Conservation (phyloP, 768 basidiomycete species). For the Amylocystis lapponica region DNA sequence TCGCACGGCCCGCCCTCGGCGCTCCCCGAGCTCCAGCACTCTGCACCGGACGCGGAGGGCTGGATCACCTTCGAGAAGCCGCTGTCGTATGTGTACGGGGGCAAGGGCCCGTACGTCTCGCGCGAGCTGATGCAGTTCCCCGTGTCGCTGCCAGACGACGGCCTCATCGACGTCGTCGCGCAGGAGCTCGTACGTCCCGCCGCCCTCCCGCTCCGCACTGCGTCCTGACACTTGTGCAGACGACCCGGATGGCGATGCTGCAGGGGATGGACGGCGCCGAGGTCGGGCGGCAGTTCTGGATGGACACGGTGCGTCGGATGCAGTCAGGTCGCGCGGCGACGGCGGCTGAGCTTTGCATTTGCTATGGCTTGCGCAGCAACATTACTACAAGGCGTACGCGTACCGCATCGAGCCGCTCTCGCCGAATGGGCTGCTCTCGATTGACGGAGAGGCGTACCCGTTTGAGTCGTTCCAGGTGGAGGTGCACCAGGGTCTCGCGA, state of each 20-base stretch:
- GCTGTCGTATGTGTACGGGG: constrained; percentile 65
- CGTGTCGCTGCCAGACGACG: constrained; percentile 73
- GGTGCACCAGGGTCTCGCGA: constrained; percentile 61
- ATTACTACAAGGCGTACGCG: constrained; percentile 68
- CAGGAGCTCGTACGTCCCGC: constrained; percentile 52
- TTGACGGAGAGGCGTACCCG: constrained; percentile 78
- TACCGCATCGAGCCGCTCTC: constrained; percentile 64
- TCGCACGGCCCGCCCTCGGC: constrained; percentile 6
- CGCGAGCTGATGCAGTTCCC: constrained; percentile 83
- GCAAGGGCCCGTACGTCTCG: constrained; percentile 69
- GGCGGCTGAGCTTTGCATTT: neutral
- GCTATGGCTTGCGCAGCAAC: constrained; percentile 38
- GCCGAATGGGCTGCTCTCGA: constrained; percentile 48
- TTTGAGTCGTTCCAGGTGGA: constrained; percentile 76
- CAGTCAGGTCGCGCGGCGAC: too few species aligned
- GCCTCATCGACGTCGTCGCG: constrained; percentile 64
- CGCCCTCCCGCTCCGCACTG: neutral
- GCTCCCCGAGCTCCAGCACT: constrained; percentile 43
- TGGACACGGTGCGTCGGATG: constrained; percentile 39
- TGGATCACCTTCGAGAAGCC: constrained; percentile 72
- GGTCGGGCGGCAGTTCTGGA: constrained; percentile 58
- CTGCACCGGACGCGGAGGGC: constrained; percentile 42
- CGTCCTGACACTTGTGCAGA: constrained; percentile 24
- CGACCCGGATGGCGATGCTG: constrained; percentile 46
- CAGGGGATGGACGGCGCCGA: constrained; percentile 55